Conservation (phyloP, 2,329 filamentous ascomycete species). For the Phyllosticta paracitricarpa region DNA sequence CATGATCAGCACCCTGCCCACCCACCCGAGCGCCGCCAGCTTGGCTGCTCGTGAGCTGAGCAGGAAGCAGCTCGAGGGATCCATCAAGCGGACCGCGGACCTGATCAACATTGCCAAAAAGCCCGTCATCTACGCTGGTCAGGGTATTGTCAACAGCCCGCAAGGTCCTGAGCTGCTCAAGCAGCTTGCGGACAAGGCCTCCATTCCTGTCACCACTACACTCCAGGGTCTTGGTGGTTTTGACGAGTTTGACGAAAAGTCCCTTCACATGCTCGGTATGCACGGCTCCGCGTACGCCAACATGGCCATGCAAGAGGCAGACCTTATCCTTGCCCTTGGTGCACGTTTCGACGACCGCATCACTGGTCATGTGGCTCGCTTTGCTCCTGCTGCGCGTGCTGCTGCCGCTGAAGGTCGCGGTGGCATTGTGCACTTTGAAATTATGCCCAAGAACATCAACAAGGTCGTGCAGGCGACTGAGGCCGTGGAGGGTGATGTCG, state of each 20-base stretch:
- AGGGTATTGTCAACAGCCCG: conserved; percentile 72
- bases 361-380: conserved; percentile 69
- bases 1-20: conserved; percentile 60
- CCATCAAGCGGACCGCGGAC: conserved; percentile 66
- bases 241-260: conserved; percentile 88
- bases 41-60: conserved; percentile 66
- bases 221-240: conserved; percentile 87
- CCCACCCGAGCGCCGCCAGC: conserved; percentile 77
- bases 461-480: conserved; percentile 96
- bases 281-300: conserved; percentile 96
- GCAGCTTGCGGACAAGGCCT: conserved; percentile 79
- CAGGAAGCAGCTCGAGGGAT: conserved; percentile 60
- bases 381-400: conserved; percentile 77
- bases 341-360: conserved; percentile 95
- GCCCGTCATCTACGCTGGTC: conserved; percentile 89
- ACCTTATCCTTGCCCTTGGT: conserved; percentile 89
- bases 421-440: conserved; percentile 95
- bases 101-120: conserved; percentile 86
- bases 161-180: conserved; percentile 72
- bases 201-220: conserved; percentile 91
- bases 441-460: conserved; percentile 99
- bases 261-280: conserved; percentile 98
- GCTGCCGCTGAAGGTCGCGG: conserved; percentile 78
- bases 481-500: conserved; percentile 87
- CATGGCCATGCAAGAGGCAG: conserved; percentile 94